Conservation (phyloP, 805 yeast species). For the Candida arabinofermentans region DNA sequence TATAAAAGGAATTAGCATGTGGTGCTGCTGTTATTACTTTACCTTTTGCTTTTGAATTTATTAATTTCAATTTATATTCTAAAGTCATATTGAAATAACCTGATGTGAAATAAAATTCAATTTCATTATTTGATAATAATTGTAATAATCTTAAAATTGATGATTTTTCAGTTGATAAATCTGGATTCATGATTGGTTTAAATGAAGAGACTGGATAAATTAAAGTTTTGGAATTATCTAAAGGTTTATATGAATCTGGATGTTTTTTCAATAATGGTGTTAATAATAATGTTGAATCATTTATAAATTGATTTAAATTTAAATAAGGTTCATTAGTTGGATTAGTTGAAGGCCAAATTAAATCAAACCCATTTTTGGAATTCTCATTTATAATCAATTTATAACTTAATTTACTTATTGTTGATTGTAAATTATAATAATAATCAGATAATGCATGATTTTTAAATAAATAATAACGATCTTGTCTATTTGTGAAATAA, state of each 20-base stretch:
- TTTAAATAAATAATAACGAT: slow-evolving; percentile 76
- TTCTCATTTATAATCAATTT: slow-evolving; percentile 39
- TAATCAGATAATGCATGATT: slow-evolving; percentile 60
- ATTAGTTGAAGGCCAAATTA: slow-evolving; percentile 74
- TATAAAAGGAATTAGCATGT: slow-evolving; percentile 88
- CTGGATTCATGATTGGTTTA: slow-evolving; percentile 68
- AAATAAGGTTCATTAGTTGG: slow-evolving; percentile 62
- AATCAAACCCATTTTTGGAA: slow-evolving; percentile 39
- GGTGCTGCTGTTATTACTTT: slow-evolving; percentile 88
- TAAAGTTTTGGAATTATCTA: slow-evolving; percentile 42
- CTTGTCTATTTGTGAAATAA: slow-evolving; percentile 93
- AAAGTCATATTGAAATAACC: slow-evolving; percentile 94
- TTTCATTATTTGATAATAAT: slow-evolving; percentile 46
- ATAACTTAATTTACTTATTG: slow-evolving; percentile 70
- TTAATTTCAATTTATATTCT: slow-evolving; percentile 54
- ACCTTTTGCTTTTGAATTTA: slow-evolving; percentile 58
- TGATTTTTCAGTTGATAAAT: slow-evolving; percentile 78
- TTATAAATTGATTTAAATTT: slow-evolving; percentile 46
- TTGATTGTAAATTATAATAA: slow-evolving; percentile 64
- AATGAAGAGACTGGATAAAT: slow-evolving; percentile 92
- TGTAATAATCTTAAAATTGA: slow-evolving; percentile 61
- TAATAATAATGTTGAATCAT: slow-evolving; percentile 52
- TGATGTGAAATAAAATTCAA: slow-evolving; percentile 86
- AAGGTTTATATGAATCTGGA: slow-evolving; percentile 8
- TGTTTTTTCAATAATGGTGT: slow-evolving; percentile 53